These are phyloP conservation scores for Yarrowia deformans DNA, from an alignment of 805 yeast genomes.

Conservation along the genomic window DNA sequence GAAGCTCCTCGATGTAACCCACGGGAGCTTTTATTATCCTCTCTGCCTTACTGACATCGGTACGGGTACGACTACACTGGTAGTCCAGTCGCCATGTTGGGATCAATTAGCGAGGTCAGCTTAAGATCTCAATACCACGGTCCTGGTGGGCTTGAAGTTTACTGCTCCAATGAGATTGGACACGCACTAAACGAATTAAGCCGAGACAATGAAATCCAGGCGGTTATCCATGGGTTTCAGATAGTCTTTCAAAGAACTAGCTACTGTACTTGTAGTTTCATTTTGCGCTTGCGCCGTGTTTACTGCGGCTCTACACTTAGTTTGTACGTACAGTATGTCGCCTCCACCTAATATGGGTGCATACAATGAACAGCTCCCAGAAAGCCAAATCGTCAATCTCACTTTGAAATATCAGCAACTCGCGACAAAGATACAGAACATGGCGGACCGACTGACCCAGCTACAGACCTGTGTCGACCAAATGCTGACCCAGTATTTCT, in stretches of 20 bases:
- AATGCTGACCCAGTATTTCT: constrained; percentile 51
- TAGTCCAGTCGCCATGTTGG: background rate
- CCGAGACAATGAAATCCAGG: too few species aligned
- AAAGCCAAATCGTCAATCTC: constrained; percentile 14
- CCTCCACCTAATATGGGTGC: constrained; percentile 12
- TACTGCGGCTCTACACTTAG: background rate
- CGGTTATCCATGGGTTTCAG: too few species aligned
- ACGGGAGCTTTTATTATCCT: background rate
- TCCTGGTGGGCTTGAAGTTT: too few species aligned
- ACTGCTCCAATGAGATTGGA: constrained; percentile 2
- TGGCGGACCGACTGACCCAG: constrained; percentile 91
- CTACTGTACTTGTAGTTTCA: background rate
- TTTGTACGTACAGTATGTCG: background rate
- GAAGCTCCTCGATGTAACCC: too few species aligned
- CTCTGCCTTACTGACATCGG: too few species aligned
- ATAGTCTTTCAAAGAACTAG: too few species aligned
- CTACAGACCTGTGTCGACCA: constrained; percentile 86
- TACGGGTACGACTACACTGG: too few species aligned
- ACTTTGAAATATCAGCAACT: constrained; percentile 7
- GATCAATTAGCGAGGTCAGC: background rate
- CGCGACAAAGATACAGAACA: constrained; percentile 44
- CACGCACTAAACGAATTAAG: background rate
- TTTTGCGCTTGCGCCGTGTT: background rate
- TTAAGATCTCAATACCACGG: too few species aligned
- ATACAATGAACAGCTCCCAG: background rate